Conservation (phyloP, 1,284 basidiomycete species). For the Microbotryum silenes-acaulis region DNA sequence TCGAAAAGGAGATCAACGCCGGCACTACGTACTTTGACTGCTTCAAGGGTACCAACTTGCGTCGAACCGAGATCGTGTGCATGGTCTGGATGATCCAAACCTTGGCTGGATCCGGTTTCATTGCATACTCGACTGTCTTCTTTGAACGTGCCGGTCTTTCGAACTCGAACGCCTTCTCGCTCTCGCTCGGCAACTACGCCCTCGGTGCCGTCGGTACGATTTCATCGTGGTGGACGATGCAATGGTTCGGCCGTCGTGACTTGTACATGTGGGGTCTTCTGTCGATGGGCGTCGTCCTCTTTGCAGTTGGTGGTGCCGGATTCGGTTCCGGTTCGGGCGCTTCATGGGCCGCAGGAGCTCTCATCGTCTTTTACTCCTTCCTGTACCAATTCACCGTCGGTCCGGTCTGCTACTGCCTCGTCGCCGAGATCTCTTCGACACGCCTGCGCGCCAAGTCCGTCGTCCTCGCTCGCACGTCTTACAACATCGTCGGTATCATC, state of each 20-base stretch:
- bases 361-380: slow-evolving; percentile 45
- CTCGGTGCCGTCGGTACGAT: slow-evolving; percentile 42
- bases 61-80: slow-evolving; percentile 43
- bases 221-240: slow-evolving; percentile 37
- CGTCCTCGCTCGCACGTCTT: slow-evolving; percentile 45
- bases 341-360: slow-evolving; percentile 41
- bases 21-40: slow-evolving; percentile 43
- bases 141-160: slow-evolving; percentile 44
- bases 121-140: slow-evolving; percentile 36
- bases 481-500: slow-evolving; percentile 43
- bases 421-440: slow-evolving; percentile 45
- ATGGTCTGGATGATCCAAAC: slow-evolving; percentile 32
- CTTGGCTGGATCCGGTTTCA: slow-evolving; percentile 25
- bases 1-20: slow-evolving; percentile 39
- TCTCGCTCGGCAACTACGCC: slow-evolving; percentile 41
- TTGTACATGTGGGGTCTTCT: slow-evolving; percentile 45
- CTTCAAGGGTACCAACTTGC: slow-evolving; percentile 43
- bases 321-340: slow-evolving; percentile 32
- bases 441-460: slow-evolving; percentile 48
- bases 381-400: slow-evolving; percentile 42
- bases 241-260: too few species aligned
- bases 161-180: slow-evolving; percentile 41
- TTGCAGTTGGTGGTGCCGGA: slow-evolving; percentile 47
- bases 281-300: slow-evolving; percentile 43
- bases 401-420: slow-evolving; percentile 44